Base-by-base conservation (phyloP, 164 flowering plant genomes). In the Akebia trifoliata region DNA sequence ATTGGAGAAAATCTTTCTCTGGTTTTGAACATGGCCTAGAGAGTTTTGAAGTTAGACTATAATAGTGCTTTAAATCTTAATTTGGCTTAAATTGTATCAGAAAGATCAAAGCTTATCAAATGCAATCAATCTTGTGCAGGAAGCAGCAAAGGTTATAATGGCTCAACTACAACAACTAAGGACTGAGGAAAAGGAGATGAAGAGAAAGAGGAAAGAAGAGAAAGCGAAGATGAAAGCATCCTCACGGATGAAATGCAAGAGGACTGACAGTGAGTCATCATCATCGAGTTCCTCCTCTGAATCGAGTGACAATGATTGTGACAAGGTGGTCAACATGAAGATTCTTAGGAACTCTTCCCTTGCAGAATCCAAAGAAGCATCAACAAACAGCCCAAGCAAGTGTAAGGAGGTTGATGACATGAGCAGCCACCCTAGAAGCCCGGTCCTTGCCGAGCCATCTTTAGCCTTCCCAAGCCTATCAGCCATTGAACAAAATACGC, bases 251-350 rank as follows among this genome's bases (percentile, higher is more conserved):
- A 65, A 52, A 58, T 42, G 60, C 24, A 40, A 20, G 21, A 53
- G 6, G 44, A 18, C 24, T 17, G 71, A 55, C 6, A 50, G 55
- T 40, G 69, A 73, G n/a, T n/a, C n/a, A 64, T 69, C 71, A 28
- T 71, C 76, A 1, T 54, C 78, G 4, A 73, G 75, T 4, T 80
- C 83, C 1, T 81, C 81, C 1, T n/a, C n/a, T n/a, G 74, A 71
- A 50, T 79, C 88, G 4, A 81, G 85, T 29, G 83, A 83, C 25
- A 57, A 74, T 32, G 86, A 84, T 7, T 74, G 83, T 43, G 74
- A 49, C 10, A 65, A 82, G 56, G 82, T 76, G 39, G 60, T 85
- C 14, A 62, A 74, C 74, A 71, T 77, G 80, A 68, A 46, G 39
- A 6, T 51, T 59, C 52, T 77, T 7, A 64, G 74, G 60, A 65